A percentile compares a stretch with the other conserved stretches of the same genome.
phyloP scores from a whole-genome alignment of 176 grass and related monocot genomes.

The Oryza glaberrima region DNA sequence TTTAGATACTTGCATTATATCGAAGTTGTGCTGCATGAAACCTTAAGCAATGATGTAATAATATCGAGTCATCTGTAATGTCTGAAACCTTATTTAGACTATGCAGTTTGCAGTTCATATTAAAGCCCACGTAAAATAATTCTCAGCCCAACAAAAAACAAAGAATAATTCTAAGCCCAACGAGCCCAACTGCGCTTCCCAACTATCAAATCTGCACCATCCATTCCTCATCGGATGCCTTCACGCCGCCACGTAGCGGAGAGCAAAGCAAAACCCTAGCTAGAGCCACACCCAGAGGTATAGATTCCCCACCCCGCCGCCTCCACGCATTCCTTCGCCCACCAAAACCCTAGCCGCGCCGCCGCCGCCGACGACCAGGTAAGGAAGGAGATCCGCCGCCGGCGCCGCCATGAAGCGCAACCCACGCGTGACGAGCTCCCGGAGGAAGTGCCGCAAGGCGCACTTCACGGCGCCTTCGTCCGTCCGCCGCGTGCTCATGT shows the following conservation, averaged over 20 bases:
- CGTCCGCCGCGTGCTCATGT: conserved; percentile 92
- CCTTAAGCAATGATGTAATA: background rate
- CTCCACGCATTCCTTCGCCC: conserved; percentile 6
- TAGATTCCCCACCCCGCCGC: conserved; percentile 17
- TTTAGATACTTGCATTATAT: background rate
- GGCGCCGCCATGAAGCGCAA: conserved; percentile 77
- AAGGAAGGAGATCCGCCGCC: conserved; percentile 4
- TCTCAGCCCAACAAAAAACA: background rate
- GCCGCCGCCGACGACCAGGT: conserved; percentile 1
- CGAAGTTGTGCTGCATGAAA: background rate
- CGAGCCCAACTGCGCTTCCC: background rate
- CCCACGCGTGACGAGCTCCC: conserved; percentile 84
- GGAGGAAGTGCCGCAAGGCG: conserved; percentile 94
- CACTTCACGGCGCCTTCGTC: conserved; percentile 96
- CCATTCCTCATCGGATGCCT: background rate
- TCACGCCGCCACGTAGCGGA: background rate
- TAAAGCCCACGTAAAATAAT: background rate
- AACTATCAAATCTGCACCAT: background rate
- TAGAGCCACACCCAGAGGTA: background rate
- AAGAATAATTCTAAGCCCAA: background rate
- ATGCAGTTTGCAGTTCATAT: background rate
- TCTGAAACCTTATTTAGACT: background rate
- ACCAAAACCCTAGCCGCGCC: conserved; percentile 34
- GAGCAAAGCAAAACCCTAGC: background rate
- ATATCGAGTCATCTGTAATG: background rate